phyloP scores from a whole-genome alignment of 495 filamentous ascomycete genomes.

The Diplogelasinospora grovesii region DNA sequence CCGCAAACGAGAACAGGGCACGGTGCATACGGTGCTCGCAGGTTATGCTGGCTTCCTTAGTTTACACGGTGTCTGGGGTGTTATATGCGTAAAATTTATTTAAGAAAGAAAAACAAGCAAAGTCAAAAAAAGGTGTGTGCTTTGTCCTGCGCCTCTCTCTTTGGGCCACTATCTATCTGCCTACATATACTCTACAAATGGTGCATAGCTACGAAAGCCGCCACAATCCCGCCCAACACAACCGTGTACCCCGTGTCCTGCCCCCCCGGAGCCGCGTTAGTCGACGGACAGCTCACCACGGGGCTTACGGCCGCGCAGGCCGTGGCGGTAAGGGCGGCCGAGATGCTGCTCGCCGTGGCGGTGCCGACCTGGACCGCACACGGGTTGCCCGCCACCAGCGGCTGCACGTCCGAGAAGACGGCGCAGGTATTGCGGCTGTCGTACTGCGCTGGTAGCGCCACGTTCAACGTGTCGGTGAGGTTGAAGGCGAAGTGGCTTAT shows the following conservation, averaged over 20 bases:
- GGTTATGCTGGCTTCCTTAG: too few relatives aligned
- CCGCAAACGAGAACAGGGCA: too few relatives aligned
- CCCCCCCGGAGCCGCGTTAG: background rate
- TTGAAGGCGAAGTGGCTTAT: constrained; percentile 18
- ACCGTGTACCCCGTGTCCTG: background rate
- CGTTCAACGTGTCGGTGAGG: constrained; percentile 17
- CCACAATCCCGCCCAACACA: background rate
- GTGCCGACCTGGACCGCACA: constrained; percentile 3
- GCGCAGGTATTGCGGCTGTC: constrained; percentile 18
- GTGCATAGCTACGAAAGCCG: too few relatives aligned
- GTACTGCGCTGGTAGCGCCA: constrained; percentile 5
- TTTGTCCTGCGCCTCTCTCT: too few relatives aligned
- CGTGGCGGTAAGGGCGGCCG: constrained; percentile 22
- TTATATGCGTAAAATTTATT: too few relatives aligned
- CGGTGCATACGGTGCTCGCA: too few relatives aligned
- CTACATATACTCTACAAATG: too few relatives aligned
- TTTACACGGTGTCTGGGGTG: too few relatives aligned
- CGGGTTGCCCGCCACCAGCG: constrained; percentile 9
- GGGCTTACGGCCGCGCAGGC: constrained; percentile 5
- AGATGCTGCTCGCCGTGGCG: constrained; percentile 7
- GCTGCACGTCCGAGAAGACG: constrained; percentile 13
- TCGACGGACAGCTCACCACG: constrained; percentile 13
- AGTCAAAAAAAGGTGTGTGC: too few relatives aligned
- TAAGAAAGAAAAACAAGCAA: too few relatives aligned
- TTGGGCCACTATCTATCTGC: too few relatives aligned